A percentile compares a stretch with the other conserved stretches of the same genome.
phyloP scores from a whole-genome alignment of 2,329 filamentous ascomycete species.

The Lachnellula cervina region DNA sequence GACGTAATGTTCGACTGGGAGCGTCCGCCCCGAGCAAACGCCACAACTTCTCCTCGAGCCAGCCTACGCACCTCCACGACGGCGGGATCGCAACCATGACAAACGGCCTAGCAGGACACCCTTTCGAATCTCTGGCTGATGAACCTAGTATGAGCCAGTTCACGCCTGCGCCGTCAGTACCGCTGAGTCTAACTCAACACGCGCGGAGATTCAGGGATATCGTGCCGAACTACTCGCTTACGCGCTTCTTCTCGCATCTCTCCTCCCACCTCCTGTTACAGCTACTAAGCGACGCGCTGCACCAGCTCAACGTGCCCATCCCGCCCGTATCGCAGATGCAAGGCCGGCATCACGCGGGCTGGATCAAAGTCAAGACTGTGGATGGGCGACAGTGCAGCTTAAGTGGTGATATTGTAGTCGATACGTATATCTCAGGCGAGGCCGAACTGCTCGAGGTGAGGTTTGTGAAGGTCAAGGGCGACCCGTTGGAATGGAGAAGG shows the following conservation, averaged over 20 bases:
- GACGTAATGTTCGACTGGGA: slow-evolving; percentile 88
- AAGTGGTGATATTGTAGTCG: slow-evolving; percentile 70
- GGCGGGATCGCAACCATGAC: slow-evolving; percentile 21
- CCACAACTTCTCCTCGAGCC: slow-evolving; percentile 34
- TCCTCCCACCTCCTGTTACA: slow-evolving; percentile 71
- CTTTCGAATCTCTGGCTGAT: slow-evolving; percentile 66
- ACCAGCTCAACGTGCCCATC: slow-evolving; percentile 77
- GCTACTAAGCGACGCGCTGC: slow-evolving; percentile 74
- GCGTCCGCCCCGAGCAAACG: slow-evolving; percentile 46
- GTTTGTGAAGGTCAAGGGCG: slow-evolving; percentile 92
- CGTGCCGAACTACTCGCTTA: slow-evolving; percentile 78
- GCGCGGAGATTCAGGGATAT: slow-evolving; percentile 88
- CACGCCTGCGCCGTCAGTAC: slow-evolving; percentile 70
- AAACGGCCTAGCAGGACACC: slow-evolving; percentile 34
- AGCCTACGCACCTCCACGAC: slow-evolving; percentile 37
- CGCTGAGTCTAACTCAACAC: slow-evolving; percentile 80
- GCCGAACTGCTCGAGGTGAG: slow-evolving; percentile 73
- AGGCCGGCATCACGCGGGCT: slow-evolving; percentile 52
- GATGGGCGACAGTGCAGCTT: slow-evolving; percentile 69
- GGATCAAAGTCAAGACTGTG: slow-evolving; percentile 68
- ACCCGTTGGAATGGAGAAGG: slow-evolving; percentile 91
- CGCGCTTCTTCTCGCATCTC: slow-evolving; percentile 86
- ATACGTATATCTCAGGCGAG: slow-evolving; percentile 53
- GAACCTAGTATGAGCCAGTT: slow-evolving; percentile 88
- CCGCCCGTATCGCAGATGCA: slow-evolving; percentile 40